A percentile compares a stretch with the other conserved stretches of the same genome.
Conservation (phyloP, 78 protist species). For the Dictyostelium capitatum region DNA sequence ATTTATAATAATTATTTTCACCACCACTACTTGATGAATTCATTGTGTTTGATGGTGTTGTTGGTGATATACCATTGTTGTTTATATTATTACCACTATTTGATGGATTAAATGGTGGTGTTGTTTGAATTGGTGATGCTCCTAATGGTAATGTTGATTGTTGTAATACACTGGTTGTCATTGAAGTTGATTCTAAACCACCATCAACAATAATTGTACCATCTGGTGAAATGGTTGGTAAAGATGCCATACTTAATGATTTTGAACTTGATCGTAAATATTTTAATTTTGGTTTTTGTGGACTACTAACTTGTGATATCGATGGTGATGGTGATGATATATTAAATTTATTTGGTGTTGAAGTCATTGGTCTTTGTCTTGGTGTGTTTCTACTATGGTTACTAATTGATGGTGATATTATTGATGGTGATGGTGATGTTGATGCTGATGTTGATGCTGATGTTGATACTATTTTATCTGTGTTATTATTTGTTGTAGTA, state of each 20-base stretch:
- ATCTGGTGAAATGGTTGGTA: neutral
- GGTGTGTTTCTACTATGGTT: neutral
- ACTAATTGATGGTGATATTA: neutral
- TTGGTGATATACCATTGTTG: neutral
- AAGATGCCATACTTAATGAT: slow-evolving; percentile 65
- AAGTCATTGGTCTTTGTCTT: neutral
- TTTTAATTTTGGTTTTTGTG: slow-evolving; percentile 31
- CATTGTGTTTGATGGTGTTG: neutral
- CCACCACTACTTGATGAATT: neutral
- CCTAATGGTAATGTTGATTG: slow-evolving; percentile 18
- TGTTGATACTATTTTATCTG: neutral
- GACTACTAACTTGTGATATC: neutral
- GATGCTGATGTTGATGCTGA: neutral
- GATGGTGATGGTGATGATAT: neutral
- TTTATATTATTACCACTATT: neutral
- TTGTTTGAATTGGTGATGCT: neutral
- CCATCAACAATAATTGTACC: slow-evolving; percentile 3
- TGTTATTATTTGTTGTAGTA: neutral
- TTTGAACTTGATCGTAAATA: slow-evolving; percentile 71
- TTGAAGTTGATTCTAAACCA: neutral
- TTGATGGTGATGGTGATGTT: neutral
- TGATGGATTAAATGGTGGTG: neutral
- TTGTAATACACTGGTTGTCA: neutral
- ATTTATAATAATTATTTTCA: slow-evolving; percentile 14
- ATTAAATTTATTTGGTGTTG: neutral